Conservation (phyloP, 2,329 filamentous ascomycete species). For the Diatrype stigma region DNA sequence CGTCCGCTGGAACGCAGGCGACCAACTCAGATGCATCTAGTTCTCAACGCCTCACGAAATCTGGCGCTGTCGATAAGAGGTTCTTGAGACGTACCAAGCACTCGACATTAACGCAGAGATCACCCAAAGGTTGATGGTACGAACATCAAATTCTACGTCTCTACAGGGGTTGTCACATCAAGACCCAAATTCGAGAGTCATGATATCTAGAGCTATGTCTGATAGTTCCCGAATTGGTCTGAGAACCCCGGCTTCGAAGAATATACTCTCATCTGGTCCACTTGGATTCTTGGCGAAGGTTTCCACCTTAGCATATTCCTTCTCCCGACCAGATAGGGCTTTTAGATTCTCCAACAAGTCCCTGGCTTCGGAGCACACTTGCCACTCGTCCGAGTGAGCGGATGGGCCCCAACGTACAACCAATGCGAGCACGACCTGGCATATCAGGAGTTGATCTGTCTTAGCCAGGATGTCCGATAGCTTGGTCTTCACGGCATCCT, state of each 20-base stretch:
- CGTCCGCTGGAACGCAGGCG: neutral
- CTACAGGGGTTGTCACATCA: constrained; percentile 3
- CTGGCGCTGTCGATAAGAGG: constrained; percentile 10
- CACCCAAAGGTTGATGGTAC: neutral
- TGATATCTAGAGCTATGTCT: constrained; percentile 38
- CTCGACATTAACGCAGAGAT: neutral
- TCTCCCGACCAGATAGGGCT: constrained; percentile 40
- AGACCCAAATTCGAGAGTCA: constrained; percentile 36
- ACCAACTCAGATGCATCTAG: neutral
- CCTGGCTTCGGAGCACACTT: constrained; percentile 38
- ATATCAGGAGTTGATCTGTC: constrained; percentile 50
- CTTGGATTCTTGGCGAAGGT: constrained; percentile 40
- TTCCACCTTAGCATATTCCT: constrained; percentile 39
- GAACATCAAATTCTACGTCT: neutral
- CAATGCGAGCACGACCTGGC: constrained; percentile 49
- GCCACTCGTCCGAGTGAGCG: constrained; percentile 43
- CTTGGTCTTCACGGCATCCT: constrained; percentile 1
- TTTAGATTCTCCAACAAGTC: constrained; percentile 47
- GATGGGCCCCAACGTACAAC: constrained; percentile 37
- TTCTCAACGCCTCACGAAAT: constrained; percentile 7
- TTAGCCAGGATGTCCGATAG: constrained; percentile 31
- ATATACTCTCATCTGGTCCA: constrained; percentile 35
- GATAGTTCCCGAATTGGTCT: constrained; percentile 44
- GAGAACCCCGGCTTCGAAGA: constrained; percentile 47
- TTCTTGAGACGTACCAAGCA: constrained; percentile 1